Evolutionary conservation across 805 yeast species (phyloP), one percentile per base, ranked within the genome.

Genomic region (Schwanniomyces polymorphus): DNA sequence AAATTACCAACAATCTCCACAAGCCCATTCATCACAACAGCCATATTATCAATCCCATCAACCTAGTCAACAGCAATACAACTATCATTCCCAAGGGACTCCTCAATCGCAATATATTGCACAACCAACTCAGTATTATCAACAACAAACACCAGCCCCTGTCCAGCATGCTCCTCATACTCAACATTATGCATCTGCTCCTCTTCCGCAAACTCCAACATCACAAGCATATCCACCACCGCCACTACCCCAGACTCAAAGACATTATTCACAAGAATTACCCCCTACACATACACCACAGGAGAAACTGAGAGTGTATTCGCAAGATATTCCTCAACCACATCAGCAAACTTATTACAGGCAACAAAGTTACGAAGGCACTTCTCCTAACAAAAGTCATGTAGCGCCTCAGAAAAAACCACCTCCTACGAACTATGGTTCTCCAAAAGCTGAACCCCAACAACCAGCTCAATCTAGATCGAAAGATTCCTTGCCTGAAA

Each of bases 401-500:
- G 21, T 16, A 7, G 41, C 26, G 2, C 45, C 46, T 14, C 60
- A 59, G 37, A 55, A 58, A 45, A 58, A 55, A 38, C 62, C 63
- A 5, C 58, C 59, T 1, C 56, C 59, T 7, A 18, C 46, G 25
- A 37, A 11, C 4, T 42, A 38, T 21, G 25, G 41, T 7, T 35
- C 44, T n/a, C 35, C 45, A n/a, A 44, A n/a, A 26, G 9, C 43
- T 33, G 43, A 27, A 10, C 27, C 51, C 10, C 35, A 42, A 8
- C 40, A 35, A 34, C 21, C 46, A 25, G 16, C 7, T 21, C 21
- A 52, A 23, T 57, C 52, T 18, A 46, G 50, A 29, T 51, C 63
- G 14, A 60, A 51, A 37, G 63, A 61, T 29, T 58, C 67, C 7
- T 48, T 61, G 25, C 59, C 49, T 7, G 56, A 55, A 31, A 55